Evolutionary conservation across 768 basidiomycete species (phyloP).

Genomic region (Aureoboletus auriporus): DNA sequence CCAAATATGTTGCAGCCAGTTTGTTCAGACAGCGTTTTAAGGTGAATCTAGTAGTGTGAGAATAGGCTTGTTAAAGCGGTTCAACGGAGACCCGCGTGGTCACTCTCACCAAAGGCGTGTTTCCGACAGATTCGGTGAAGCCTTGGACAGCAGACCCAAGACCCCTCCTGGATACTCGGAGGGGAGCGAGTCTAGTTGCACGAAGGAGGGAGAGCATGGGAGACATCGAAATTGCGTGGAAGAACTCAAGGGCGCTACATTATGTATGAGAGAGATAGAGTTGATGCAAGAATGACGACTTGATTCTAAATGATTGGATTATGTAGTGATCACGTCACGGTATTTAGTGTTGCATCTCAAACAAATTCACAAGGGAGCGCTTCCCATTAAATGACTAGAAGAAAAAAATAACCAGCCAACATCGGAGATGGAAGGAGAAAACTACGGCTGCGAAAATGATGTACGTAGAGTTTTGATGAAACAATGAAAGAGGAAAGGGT

Average conservation of each 20-base stretch:
- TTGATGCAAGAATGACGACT: slow-evolving; percentile 15
- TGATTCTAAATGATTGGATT: slow-evolving; percentile 9
- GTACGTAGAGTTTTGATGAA: slow-evolving; percentile 11
- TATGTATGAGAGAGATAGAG: not conserved
- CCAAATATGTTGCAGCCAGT: slow-evolving; percentile 83
- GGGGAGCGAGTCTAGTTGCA: slow-evolving; percentile 24
- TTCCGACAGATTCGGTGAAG: slow-evolving; percentile 86
- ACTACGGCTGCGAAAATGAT: slow-evolving; percentile 15
- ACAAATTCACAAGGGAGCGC: slow-evolving; percentile 21
- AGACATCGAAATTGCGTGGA: too few species aligned
- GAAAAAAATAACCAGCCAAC: slow-evolving; percentile 16
- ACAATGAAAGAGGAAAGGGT: slow-evolving; percentile 6
- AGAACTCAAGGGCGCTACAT: not conserved
- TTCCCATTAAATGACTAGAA: slow-evolving; percentile 22
- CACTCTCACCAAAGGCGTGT: slow-evolving; percentile 79
- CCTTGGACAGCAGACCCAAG: slow-evolving; percentile 59
- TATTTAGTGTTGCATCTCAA: slow-evolving; percentile 13
- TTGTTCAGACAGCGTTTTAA: slow-evolving; percentile 76
- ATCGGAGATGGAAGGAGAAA: slow-evolving; percentile 4
- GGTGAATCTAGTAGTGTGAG: slow-evolving; percentile 57
- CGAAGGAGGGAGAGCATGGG: slow-evolving; percentile 30
- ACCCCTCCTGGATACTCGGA: slow-evolving; percentile 18
- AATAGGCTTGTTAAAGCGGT: slow-evolving; percentile 7
- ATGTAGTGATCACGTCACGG: slow-evolving; percentile 10
- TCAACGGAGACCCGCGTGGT: not conserved